Evolutionary conservation across 2,329 filamentous ascomycete genomes (phyloP), one percentile per base, ranked within the genome.

Genomic region (Parastagonospora avenae): DNA sequence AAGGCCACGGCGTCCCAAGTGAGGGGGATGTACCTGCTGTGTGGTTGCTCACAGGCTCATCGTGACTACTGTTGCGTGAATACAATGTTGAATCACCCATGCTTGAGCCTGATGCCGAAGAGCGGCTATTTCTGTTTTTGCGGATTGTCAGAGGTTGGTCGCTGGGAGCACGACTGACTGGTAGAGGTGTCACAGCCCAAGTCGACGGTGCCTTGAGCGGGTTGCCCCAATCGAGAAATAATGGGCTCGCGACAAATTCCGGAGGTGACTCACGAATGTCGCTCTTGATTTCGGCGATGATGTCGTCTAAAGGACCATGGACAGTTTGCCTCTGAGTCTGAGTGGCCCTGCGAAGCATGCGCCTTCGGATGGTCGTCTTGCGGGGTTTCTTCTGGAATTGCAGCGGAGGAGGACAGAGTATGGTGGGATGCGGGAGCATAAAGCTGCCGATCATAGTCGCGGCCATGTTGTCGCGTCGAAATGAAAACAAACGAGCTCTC

Each of bases 221-320:
- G 19, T 52, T 51, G 16, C 48, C 45, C 52, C 56, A 64, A n/a
- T 53, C 54, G n/a, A 59, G 37, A 33, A 44, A 30, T 42, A 46
- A 55, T 38, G 49, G 38, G 16, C 57, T 48, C 19, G 53, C 48
- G 32, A 44, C 50, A 39, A 53, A 52, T 7, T 56, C 46, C 15
- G 50, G 53, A 7, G 62, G 64, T 12, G 54, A 57, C 16, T 52
- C 54, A 59, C 58, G 69, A 35, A 72, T 66, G 32, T 66, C 51
- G 50, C 58, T 61, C 33, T 62, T 63, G 44, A 72, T 72, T 47
- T 66, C 62, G 54, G 64, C 58, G 55, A 72, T 71, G 35, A 72
- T 71, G 48, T 72, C 69, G 62, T 72, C 69, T 14, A 72, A 45
- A 33, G 66, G 66, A 24, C 68, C 67, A 16, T 52, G 46, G 14